These are phyloP conservation scores for Aspergillus coremiiformis DNA, from an alignment of 495 filamentous ascomycete genomes.

Conservation along the genomic window DNA sequence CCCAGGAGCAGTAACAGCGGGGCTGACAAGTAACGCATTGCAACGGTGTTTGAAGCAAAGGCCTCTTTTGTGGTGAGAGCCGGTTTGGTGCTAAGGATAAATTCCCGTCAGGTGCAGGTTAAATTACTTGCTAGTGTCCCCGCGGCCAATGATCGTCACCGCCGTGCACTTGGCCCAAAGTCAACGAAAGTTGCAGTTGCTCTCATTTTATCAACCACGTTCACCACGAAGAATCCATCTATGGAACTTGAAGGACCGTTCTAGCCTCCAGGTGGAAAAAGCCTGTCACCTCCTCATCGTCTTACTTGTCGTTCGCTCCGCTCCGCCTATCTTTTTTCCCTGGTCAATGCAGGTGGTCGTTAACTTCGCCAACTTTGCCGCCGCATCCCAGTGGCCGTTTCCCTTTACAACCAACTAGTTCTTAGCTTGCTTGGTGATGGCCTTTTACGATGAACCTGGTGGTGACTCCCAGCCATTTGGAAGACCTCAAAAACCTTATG, in stretches of 20 bases:
- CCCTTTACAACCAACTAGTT: slow-evolving; percentile 1
- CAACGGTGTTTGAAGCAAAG: slow-evolving; percentile 11
- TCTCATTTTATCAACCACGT: neutral
- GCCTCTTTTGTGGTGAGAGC: slow-evolving; percentile 5
- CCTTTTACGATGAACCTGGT: slow-evolving; percentile 37
- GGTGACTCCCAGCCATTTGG: slow-evolving; percentile 29
- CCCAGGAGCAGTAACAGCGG: slow-evolving; percentile 8
- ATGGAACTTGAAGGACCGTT: slow-evolving; percentile 4
- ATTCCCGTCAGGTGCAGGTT: no score
- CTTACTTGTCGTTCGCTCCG: neutral
- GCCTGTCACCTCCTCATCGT: slow-evolving; percentile 2
- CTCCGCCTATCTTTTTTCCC: slow-evolving; percentile 1
- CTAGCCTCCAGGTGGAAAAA: slow-evolving; percentile 4
- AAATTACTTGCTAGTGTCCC: neutral
- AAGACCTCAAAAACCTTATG: slow-evolving; percentile 30
- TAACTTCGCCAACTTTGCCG: neutral
- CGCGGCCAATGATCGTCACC: slow-evolving; percentile 3
- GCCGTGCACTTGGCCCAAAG: neutral
- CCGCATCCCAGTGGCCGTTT: slow-evolving; percentile 7
- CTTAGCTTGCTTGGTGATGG: slow-evolving; percentile 26
- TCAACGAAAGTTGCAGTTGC: neutral
- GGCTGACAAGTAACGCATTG: slow-evolving; percentile 11
- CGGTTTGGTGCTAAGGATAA: slow-evolving; percentile 1
- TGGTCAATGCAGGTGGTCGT: slow-evolving; percentile 7
- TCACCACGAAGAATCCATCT: neutral